These are phyloP conservation scores for Trichothecium sympodiale DNA, from an alignment of 2,329 filamentous ascomycete species.

Conservation along the genomic window DNA sequence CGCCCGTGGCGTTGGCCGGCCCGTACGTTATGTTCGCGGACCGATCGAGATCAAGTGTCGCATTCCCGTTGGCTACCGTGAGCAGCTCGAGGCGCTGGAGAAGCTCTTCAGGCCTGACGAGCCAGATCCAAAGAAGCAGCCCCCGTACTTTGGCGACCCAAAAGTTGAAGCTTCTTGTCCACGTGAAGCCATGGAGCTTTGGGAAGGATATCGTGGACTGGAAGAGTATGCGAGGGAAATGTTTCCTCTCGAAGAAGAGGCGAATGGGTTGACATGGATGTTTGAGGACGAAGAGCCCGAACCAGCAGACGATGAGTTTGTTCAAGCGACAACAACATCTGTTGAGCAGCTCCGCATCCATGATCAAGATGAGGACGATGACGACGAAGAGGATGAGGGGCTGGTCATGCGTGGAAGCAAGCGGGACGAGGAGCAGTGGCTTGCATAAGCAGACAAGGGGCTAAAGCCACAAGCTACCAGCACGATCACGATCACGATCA, in stretches of 20 bases:
- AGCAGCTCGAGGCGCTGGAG: constrained; percentile 66
- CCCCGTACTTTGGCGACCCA: constrained; percentile 50
- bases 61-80: constrained; percentile 77
- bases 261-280: constrained; percentile 95
- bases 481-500: background rate
- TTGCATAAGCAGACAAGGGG: constrained; percentile 32
- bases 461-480: background rate
- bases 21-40: constrained; percentile 66
- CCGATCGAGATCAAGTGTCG: constrained; percentile 77
- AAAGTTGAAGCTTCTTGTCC: constrained; percentile 55
- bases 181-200: constrained; percentile 65
- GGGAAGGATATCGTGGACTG: constrained; percentile 83
- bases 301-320: constrained; percentile 21
- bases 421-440: constrained; percentile 48
- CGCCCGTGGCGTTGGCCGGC: constrained; percentile 63
- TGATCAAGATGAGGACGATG: constrained; percentile 27
- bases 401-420: constrained; percentile 46
- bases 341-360: constrained; percentile 29
- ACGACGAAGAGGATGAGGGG: constrained; percentile 44
- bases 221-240: constrained; percentile 94
- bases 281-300: constrained; percentile 37
- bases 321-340: constrained; percentile 20
- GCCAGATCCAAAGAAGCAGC: constrained; percentile 42
- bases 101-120: constrained; percentile 43
- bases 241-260: constrained; percentile 87